These are phyloP conservation scores for Monosporozyma solicola DNA, from an alignment of 805 yeast species.

Conservation along the genomic window DNA sequence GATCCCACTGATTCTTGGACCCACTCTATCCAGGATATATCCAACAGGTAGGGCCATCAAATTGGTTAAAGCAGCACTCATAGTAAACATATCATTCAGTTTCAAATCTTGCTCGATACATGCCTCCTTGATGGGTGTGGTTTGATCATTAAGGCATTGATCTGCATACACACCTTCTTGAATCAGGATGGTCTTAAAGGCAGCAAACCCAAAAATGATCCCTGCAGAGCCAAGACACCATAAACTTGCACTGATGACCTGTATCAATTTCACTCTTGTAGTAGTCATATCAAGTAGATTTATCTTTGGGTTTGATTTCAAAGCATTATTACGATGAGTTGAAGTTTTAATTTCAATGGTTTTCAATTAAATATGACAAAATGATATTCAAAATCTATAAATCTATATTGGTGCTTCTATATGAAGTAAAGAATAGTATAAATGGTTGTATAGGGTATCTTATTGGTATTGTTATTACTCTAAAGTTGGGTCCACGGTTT, in stretches of 20 bases:
- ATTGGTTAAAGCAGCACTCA: constrained; percentile 82
- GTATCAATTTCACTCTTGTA: constrained; percentile 25
- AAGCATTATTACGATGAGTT: not conserved
- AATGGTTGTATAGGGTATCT: not conserved
- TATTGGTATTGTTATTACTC: not conserved
- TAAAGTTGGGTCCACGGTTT: not conserved
- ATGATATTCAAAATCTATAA: not conserved
- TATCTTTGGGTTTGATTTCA: not conserved
- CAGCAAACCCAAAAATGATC: constrained; percentile 92
- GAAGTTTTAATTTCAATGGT: not conserved
- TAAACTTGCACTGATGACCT: constrained; percentile 60
- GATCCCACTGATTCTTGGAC: constrained; percentile 73
- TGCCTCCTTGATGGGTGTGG: constrained; percentile 9
- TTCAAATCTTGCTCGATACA: constrained; percentile 79
- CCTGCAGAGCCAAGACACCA: constrained; percentile 95
- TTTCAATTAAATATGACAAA: not conserved
- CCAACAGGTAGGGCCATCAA: constrained; percentile 80
- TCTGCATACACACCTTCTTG: constrained; percentile 67
- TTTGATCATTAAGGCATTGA: constrained; percentile 38
- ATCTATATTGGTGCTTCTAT: too few relatives aligned
- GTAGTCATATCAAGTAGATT: not conserved
- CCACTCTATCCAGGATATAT: constrained; percentile 61
- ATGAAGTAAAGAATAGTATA: too few relatives aligned
- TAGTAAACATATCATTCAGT: constrained; percentile 72
- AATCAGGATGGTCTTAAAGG: constrained; percentile 75